Evolutionary conservation across 2,329 filamentous ascomycete genomes (phyloP), one percentile per base, ranked within the genome.

Genomic region (Penicillium sp.): DNA sequence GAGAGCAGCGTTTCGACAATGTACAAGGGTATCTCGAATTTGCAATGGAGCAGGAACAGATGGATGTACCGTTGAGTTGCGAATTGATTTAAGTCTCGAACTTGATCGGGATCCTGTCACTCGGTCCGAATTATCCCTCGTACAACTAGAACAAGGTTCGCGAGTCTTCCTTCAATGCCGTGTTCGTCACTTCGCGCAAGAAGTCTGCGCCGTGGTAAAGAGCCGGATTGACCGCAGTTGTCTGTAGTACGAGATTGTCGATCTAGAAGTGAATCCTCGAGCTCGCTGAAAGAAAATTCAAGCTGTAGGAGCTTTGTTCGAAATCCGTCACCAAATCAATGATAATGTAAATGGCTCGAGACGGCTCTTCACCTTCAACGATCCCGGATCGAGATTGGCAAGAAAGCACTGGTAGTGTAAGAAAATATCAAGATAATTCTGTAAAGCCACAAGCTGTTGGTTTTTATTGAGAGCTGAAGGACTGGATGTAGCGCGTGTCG

Each of bases 101-200:
- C n/a, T 19, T 9, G 30, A 29, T 27, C 6, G 14, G 18, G 13
- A 4, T 34, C 8, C 18, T 27, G 2, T 29, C 26, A 10, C 16
- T 44, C n/a, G 7, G 11, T 16, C 7, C 16, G 11, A 6, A 13
- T 10, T 32, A 32, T 11, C 7, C 29, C 36, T 50, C 7, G 23
- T 32, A 18, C 13, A 18, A 14, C 4, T n/a, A 29, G 40, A 14
- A 26, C n/a, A 39, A 18, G 18, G n/a, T n/a, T 38, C 42, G 49
- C 41, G 19, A 29, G 29, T 29, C 11, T 18, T 35, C 13, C 39
- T 45, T 48, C 35, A 41, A 16, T 42, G 47, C 16, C 3, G n/a
- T 16, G 18, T 26, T n/a, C 26, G 32, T 43, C 39, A 45, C 40
- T 48, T 53, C 5, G 45, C 45, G 45, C 45, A 53, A 49, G 39